Conservation (phyloP, 805 yeast genomes). For the Schwanniomyces yamadae region DNA sequence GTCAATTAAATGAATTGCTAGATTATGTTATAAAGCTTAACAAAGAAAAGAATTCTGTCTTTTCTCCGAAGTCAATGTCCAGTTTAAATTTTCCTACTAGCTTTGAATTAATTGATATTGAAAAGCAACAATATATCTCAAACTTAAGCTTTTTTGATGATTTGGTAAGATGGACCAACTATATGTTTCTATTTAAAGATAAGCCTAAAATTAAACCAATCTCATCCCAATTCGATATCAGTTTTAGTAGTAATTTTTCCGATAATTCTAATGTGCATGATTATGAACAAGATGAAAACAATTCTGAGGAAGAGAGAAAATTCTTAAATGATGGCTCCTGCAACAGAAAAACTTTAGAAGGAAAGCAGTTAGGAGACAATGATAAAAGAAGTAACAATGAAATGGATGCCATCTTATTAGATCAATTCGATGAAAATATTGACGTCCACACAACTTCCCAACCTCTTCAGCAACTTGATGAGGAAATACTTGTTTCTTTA, state of each 20-base stretch:
- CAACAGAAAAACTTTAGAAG: too few relatives aligned
- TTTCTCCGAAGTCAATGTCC: not conserved
- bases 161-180: constrained; percentile 19
- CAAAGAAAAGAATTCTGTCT: constrained; percentile 6
- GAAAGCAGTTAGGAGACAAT: too few relatives aligned
- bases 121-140: constrained; percentile 10
- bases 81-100: constrained; percentile 30
- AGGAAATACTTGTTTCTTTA: too few relatives aligned
- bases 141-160: constrained; percentile 19
- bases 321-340: not conserved
- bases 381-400: not conserved
- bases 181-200: constrained; percentile 15
- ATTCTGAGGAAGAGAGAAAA: not conserved
- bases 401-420: too few relatives aligned
- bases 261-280: constrained; percentile 2
- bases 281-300: not conserved
- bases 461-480: too few relatives aligned
- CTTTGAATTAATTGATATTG: constrained; percentile 27
- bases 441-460: too few relatives aligned
- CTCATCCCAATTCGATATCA: not conserved
- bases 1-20: constrained; percentile 28
- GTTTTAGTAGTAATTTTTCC: constrained; percentile 1
- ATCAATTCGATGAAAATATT: too few relatives aligned
- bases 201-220: not conserved
- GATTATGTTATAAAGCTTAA: constrained; percentile 27